Base-by-base conservation (phyloP, 192 early-diverging fungal species). In the Powellomyces hirtus region DNA sequence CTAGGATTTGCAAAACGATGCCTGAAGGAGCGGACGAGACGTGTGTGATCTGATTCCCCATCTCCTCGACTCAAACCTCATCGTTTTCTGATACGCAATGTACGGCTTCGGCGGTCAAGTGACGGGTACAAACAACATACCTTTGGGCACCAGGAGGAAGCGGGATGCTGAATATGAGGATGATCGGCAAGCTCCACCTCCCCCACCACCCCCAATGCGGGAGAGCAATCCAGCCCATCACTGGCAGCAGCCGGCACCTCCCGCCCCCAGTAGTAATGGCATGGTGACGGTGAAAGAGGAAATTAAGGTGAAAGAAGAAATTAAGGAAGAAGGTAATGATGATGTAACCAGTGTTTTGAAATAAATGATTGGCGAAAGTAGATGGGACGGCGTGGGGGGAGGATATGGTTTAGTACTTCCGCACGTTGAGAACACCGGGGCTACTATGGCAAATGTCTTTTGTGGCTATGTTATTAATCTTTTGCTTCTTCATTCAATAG, bases 1-100 rank as follows among this genome's bases (percentile, higher is more conserved):
- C n/a, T n/a, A n/a, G n/a, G n/a, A n/a, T n/a, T n/a, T n/a, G n/a
- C n/a, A n/a, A n/a, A n/a, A n/a, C n/a, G n/a, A n/a, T n/a, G n/a
- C n/a, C n/a, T n/a, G n/a, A n/a, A n/a, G n/a, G n/a, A n/a, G n/a
- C n/a, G n/a, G n/a, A n/a, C n/a, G n/a, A n/a, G n/a, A n/a, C n/a
- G n/a, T n/a, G n/a, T n/a, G n/a, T n/a, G n/a, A n/a, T 51, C 10
- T 83, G 79, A 66, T 88, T 88, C 65, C 88, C 81, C 29, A 59
- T 59, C 59, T 89, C 88, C 52, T 89, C 88, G 58, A 88, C 88
- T 7, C 87, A 81, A 45, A 88, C 73, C 30, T 87, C 73, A 5
- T 86, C 72, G 38, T 71, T 75, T 34, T 84, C 44, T 24, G 26
- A 46, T 6, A 16, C 24, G 53, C 65, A 67, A 71, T 71, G 69